These are phyloP conservation scores for Aspergillus pseudotamarii DNA, from an alignment of 2,329 filamentous ascomycete genomes.

Conservation along the genomic window DNA sequence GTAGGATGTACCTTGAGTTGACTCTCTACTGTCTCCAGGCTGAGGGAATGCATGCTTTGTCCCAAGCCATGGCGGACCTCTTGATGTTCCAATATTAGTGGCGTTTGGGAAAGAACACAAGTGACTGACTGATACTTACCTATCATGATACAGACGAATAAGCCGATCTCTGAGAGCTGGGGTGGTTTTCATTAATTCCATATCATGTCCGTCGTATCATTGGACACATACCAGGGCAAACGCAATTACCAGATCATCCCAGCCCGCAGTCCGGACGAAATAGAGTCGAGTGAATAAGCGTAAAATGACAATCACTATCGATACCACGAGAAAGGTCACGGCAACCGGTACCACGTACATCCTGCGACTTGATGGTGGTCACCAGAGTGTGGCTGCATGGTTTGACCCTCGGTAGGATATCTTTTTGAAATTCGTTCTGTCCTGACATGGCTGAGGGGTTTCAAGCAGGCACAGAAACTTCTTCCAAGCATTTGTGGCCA, in stretches of 20 bases:
- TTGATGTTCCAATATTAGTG: conserved; percentile 5
- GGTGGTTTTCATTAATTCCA: background rate
- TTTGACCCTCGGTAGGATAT: background rate
- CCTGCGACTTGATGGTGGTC: conserved; percentile 8
- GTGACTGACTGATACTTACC: conserved; percentile 3
- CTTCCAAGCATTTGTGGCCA: background rate
- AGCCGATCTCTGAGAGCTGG: conserved; percentile 17
- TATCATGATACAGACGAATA: conserved; percentile 18
- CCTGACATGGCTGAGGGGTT: background rate
- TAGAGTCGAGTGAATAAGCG: conserved; percentile 28
- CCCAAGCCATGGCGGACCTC: conserved; percentile 31
- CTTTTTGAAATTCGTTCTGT: background rate
- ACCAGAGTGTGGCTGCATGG: background rate
- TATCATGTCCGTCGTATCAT: background rate
- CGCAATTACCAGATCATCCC: conserved; percentile 32
- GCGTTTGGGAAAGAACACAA: background rate
- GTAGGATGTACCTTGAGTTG: conserved; percentile 28
- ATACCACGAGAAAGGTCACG: conserved; percentile 23
- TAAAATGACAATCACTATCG: conserved; percentile 23
- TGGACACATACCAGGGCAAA: conserved; percentile 22
- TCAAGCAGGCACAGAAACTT: background rate
- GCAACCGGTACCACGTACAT: conserved; percentile 28
- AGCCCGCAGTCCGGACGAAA: conserved; percentile 27
- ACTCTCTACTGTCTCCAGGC: background rate
- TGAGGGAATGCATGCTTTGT: conserved; percentile 1